These are phyloP conservation scores for Claviceps purpurea DNA, from an alignment of 2,329 filamentous ascomycete genomes.

Conservation along the genomic window DNA sequence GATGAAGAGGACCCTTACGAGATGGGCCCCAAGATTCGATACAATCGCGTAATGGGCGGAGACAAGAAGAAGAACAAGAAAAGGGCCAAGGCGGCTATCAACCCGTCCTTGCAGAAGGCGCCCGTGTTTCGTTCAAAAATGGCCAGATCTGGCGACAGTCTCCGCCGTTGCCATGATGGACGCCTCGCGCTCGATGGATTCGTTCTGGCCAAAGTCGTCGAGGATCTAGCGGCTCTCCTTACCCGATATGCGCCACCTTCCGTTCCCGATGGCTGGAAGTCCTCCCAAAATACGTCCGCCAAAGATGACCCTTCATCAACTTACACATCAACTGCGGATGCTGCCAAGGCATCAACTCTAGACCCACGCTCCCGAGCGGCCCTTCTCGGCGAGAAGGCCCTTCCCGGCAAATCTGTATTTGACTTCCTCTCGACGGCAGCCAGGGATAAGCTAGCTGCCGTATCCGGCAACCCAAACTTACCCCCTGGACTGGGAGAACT, in stretches of 20 bases:
- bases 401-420: conserved; percentile 91
- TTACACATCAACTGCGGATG: conserved; percentile 60
- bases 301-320: conserved; percentile 2
- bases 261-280: conserved; percentile 64
- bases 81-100: conserved; percentile 34
- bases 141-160: conserved; percentile 15
- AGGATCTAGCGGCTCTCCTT: conserved; percentile 19
- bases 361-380: conserved; percentile 66
- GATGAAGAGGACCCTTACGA: conserved; percentile 93
- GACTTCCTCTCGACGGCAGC: conserved; percentile 74
- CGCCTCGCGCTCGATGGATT: conserved; percentile 71
- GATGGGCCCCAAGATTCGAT: conserved; percentile 79
- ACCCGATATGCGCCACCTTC: conserved; percentile 45
- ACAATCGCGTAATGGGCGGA: conserved; percentile 67
- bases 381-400: conserved; percentile 59
- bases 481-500: conserved; percentile 67
- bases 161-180: conserved; percentile 67
- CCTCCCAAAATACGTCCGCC: conserved; percentile 31
- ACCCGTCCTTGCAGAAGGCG: conserved; percentile 50
- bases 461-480: conserved; percentile 63
- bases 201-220: conserved; percentile 45
- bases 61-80: conserved; percentile 75
- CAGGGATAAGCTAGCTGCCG: conserved; percentile 61
- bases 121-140: conserved; percentile 63
- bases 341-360: conserved; percentile 61